Evolutionary conservation across 106 monocot species (phyloP).

Genomic region (Dioscorea alata): DNA sequence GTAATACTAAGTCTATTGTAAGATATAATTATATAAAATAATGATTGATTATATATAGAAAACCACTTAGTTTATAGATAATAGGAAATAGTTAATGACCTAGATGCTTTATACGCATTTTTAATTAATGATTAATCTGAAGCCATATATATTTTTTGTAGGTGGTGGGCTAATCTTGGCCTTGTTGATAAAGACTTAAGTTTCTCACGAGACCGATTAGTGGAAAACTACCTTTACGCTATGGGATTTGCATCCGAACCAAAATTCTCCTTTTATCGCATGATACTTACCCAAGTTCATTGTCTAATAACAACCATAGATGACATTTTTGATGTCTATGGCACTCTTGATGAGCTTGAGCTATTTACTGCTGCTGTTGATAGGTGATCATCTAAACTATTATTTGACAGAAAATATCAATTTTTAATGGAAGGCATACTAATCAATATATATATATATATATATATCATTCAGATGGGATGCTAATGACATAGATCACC

Average conservation of each 20-base stretch:
- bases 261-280: slow-evolving; percentile 8
- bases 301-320: slow-evolving; percentile 29
- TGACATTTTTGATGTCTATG: slow-evolving; percentile 64
- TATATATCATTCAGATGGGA: slow-evolving; percentile 23
- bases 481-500: background rate
- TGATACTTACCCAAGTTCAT: slow-evolving; percentile 13
- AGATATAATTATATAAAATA: too few relatives aligned
- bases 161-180: slow-evolving; percentile 53
- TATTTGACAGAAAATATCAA: background rate
- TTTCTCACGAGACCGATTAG: slow-evolving; percentile 46
- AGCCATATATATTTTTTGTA: background rate
- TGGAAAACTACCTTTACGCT: slow-evolving; percentile 33
- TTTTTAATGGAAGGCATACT: background rate
- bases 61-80: too few relatives aligned
- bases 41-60: too few relatives aligned
- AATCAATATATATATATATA: too few relatives aligned
- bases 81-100: too few relatives aligned
- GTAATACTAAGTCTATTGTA: too few relatives aligned
- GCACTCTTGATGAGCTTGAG: slow-evolving; percentile 44
- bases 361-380: slow-evolving; percentile 46
- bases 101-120: too few relatives aligned
- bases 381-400: slow-evolving; percentile 13
- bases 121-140: too few relatives aligned
- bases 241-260: slow-evolving; percentile 16
- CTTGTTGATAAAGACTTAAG: slow-evolving; percentile 16